Percentiles rank a stretch among this genome's conserved stretches.
Conservation (phyloP, 352 stramenopile species). For the Globisporangium cylindrosporum region DNA sequence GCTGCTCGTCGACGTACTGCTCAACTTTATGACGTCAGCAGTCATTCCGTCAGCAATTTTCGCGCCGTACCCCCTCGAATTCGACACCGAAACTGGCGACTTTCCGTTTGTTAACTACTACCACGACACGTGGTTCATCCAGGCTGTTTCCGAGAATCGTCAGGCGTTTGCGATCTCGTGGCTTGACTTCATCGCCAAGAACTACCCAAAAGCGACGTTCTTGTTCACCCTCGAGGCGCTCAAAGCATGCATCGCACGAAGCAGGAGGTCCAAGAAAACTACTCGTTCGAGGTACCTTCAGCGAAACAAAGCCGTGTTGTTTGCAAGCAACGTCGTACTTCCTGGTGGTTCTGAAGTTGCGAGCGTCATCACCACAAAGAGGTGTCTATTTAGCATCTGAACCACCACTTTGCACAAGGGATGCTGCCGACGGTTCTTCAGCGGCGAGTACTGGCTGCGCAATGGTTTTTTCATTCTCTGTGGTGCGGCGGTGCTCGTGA, state of each 20-base stretch:
- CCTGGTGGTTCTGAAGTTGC: no score
- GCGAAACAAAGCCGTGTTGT: no score
- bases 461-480: background rate
- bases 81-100: background rate
- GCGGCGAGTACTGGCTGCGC: no score
- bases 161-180: conserved; percentile 3
- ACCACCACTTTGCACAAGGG: no score
- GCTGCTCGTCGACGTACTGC: conserved; percentile 1
- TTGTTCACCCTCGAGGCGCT: background rate
- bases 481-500: background rate
- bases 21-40: conserved; percentile 1
- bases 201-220: conserved; percentile 2
- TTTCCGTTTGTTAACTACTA: conserved; percentile 15
- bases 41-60: conserved; percentile 4
- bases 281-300: no score
- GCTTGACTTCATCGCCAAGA: conserved; percentile 11
- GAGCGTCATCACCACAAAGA: no score
- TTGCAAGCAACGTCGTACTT: no score
- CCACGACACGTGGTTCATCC: conserved; percentile 12
- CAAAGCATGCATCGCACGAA: background rate
- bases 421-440: no score
- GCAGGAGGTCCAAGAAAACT: background rate
- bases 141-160: conserved; percentile 3
- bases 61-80: conserved; percentile 5
- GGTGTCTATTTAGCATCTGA: no score